Conservation (phyloP, 1,139 yeast genomes). For the Geotrichum candidum region DNA sequence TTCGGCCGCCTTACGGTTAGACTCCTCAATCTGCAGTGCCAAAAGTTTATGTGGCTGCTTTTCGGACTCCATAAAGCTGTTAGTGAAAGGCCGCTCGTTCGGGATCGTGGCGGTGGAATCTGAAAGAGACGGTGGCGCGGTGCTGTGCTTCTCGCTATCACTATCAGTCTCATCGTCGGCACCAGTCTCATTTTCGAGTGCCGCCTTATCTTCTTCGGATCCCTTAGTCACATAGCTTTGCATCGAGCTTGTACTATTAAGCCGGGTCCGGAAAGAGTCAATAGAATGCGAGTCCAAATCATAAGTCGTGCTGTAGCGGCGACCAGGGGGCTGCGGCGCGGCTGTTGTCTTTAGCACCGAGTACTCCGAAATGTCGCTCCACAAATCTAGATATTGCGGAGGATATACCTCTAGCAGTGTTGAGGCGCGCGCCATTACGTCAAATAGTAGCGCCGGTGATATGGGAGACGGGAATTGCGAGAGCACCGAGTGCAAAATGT, state of each 20-base stretch:
- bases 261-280: constrained; percentile 8
- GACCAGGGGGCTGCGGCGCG: constrained; percentile 13
- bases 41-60: constrained; percentile 4
- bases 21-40: constrained; percentile 8
- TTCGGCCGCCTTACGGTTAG: constrained; percentile 3
- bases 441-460: constrained; percentile 19
- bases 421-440: constrained; percentile 20
- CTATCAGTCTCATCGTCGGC: constrained; percentile 9
- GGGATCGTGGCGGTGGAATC: not conserved
- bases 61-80: not conserved
- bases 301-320: constrained; percentile 18
- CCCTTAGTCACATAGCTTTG: not conserved
- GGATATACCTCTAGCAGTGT: constrained; percentile 24
- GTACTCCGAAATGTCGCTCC: constrained; percentile 25
- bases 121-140: not conserved
- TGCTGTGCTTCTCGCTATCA: not conserved
- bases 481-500: constrained; percentile 31
- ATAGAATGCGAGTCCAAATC: constrained; percentile 4
- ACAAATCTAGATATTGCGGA: constrained; percentile 20
- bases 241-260: constrained; percentile 8
- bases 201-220: constrained; percentile 11
- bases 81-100: not conserved
- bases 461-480: constrained; percentile 25
- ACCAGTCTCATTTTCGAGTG: constrained; percentile 11
- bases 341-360: constrained; percentile 29